These are phyloP conservation scores for Leishmania major DNA, from an alignment of 208 protist species.

Conservation along the genomic window DNA sequence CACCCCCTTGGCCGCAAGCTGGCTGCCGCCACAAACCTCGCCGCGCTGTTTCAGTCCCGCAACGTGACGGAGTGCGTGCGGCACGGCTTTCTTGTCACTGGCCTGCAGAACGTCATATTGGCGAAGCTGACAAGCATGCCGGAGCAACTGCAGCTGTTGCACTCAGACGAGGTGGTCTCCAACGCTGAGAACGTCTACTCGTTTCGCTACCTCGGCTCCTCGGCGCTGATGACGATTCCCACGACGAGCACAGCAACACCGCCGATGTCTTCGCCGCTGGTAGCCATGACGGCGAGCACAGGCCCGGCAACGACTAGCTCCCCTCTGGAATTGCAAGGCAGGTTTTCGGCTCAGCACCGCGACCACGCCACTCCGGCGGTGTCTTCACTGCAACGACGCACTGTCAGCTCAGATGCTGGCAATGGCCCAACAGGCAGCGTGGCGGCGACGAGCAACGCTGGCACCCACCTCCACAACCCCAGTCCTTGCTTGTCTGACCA, in stretches of 20 bases:
- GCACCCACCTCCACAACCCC: constrained; percentile 15
- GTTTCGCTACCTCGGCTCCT: constrained; percentile 78
- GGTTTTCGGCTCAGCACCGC: constrained; percentile 5
- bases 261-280: constrained; percentile 28
- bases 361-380: not conserved
- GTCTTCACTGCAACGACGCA: not conserved
- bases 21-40: constrained; percentile 79
- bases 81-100: constrained; percentile 82
- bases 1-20: constrained; percentile 84
- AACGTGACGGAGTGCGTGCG: constrained; percentile 82
- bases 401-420: not conserved
- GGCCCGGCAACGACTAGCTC: not conserved
- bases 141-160: constrained; percentile 69
- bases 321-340: not conserved
- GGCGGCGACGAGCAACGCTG: constrained; percentile 23
- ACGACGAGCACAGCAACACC: constrained; percentile 49
- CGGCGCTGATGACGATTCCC: constrained; percentile 38
- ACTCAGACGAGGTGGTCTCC: constrained; percentile 67
- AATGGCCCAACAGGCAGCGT: not conserved
- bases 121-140: constrained; percentile 61
- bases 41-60: constrained; percentile 69
- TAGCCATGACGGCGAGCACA: constrained; percentile 20
- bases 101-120: constrained; percentile 62
- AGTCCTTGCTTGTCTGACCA: constrained; percentile 21
- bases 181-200: constrained; percentile 82